A percentile compares a stretch with the other conserved stretches of the same genome.
phyloP scores from a whole-genome alignment of 495 filamentous ascomycete species.

The Xylaria venustula region DNA sequence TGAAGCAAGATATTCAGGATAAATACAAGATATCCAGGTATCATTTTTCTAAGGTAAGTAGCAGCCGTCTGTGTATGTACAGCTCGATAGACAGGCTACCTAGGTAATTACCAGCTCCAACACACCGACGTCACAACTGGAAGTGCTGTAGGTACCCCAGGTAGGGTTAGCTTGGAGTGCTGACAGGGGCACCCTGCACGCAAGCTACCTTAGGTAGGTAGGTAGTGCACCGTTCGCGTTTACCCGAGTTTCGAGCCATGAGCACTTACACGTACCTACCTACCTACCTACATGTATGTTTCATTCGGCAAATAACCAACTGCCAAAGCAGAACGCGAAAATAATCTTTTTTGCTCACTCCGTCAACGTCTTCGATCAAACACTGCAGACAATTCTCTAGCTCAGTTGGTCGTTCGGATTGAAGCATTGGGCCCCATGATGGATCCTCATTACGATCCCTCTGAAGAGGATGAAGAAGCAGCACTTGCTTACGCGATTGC shows the following conservation, averaged over 20 bases:
- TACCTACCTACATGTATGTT: too few species aligned
- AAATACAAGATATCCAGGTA: too few species aligned
- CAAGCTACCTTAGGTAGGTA: too few species aligned
- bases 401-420: too few species aligned
- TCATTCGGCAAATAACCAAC: not conserved
- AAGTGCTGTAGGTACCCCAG: not conserved
- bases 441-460: conserved; percentile 18
- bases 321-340: not conserved
- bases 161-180: too few species aligned
- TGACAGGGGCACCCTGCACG: conserved; percentile 19
- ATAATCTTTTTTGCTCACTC: not conserved
- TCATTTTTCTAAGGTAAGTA: too few species aligned
- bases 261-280: not conserved
- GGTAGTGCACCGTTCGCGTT: conserved; percentile 17
- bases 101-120: too few species aligned
- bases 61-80: too few species aligned
- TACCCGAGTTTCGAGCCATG: not conserved
- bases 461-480: conserved; percentile 43
- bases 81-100: too few species aligned
- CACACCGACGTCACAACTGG: not conserved
- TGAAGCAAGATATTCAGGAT: too few species aligned
- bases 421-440: too few species aligned
- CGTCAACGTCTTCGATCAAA: not conserved
- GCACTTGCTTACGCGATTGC: conserved; percentile 45
- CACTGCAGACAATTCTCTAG: too few species aligned